These are phyloP conservation scores for Peltaster fructicola DNA, from an alignment of 2,329 filamentous ascomycete species.

Conservation along the genomic window DNA sequence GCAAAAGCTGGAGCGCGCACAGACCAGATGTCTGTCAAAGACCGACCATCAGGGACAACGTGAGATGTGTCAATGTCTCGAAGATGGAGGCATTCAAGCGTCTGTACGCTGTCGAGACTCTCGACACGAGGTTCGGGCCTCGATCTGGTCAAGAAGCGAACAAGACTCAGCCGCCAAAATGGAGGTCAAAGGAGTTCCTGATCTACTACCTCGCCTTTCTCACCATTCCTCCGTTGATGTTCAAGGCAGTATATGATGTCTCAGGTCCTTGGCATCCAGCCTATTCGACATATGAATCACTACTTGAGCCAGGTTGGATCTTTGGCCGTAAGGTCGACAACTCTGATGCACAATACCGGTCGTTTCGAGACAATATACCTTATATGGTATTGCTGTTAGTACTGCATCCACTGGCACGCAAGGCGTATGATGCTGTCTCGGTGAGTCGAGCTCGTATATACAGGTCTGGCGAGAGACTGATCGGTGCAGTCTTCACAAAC, in stretches of 20 bases:
- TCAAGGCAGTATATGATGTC: constrained; percentile 72
- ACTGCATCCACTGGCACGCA: constrained; percentile 63
- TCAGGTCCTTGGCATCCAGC: constrained; percentile 74
- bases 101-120: constrained; percentile 47
- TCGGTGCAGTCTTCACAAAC: too few species aligned
- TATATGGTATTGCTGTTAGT: constrained; percentile 57
- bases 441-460: too few species aligned
- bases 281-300: constrained; percentile 53
- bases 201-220: constrained; percentile 57
- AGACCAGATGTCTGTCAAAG: too few species aligned
- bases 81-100: constrained; percentile 1
- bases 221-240: constrained; percentile 60
- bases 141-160: too few species aligned
- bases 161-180: constrained; percentile 52
- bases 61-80: too few species aligned
- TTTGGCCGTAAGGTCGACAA: constrained; percentile 83
- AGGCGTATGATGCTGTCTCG: constrained; percentile 42
- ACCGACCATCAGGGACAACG: too few species aligned
- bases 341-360: constrained; percentile 72
- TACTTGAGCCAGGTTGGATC: constrained; percentile 74
- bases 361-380: constrained; percentile 72
- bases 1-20: too few species aligned
- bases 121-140: constrained; percentile 58
- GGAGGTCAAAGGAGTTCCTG: constrained; percentile 74
- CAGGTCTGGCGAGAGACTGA: too few species aligned